Evolutionary conservation across 192 early-diverging fungal species (phyloP).

Genomic region (Mortierella hygrophila): DNA sequence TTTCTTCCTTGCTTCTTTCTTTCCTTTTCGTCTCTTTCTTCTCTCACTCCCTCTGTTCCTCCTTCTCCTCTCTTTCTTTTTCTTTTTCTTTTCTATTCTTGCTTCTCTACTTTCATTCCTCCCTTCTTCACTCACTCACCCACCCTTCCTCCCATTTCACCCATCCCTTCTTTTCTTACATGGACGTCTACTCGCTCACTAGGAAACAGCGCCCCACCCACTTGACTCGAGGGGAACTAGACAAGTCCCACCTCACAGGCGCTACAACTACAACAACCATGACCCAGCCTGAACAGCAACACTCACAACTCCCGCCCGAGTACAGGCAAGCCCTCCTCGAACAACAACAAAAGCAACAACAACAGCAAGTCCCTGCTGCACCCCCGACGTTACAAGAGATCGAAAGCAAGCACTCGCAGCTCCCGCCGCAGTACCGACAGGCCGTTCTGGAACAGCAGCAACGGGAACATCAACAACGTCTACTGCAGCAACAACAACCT

Average conservation of each 20-base stretch:
- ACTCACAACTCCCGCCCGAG: slow-evolving; percentile 24
- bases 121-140: not conserved
- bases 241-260: slow-evolving; percentile 6
- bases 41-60: not conserved
- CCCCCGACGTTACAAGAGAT: slow-evolving; percentile 46
- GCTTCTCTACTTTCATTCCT: not conserved
- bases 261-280: slow-evolving; percentile 2
- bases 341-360: slow-evolving; percentile 26
- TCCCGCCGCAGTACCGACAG: slow-evolving; percentile 49
- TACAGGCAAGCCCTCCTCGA: slow-evolving; percentile 16
- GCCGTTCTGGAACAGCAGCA: slow-evolving; percentile 52
- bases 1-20: not conserved
- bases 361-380: not conserved
- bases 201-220: slow-evolving; percentile 54
- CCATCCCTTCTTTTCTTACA: slow-evolving; percentile 9
- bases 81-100: slow-evolving; percentile 6
- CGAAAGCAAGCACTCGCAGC: slow-evolving; percentile 34
- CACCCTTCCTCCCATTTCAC: slow-evolving; percentile 7
- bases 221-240: slow-evolving; percentile 41
- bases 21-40: not conserved
- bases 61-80: slow-evolving; percentile 5
- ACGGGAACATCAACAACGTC: slow-evolving; percentile 35
- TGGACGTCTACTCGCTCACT: slow-evolving; percentile 53
- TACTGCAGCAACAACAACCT: slow-evolving; percentile 36
- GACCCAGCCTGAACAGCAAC: slow-evolving; percentile 18